A percentile compares a stretch with the other conserved stretches of the same genome.
These are phyloP conservation scores for Polytrichum commune DNA, from an alignment of 225 moss, liverwort and hornwort species.

Conservation along the genomic window DNA sequence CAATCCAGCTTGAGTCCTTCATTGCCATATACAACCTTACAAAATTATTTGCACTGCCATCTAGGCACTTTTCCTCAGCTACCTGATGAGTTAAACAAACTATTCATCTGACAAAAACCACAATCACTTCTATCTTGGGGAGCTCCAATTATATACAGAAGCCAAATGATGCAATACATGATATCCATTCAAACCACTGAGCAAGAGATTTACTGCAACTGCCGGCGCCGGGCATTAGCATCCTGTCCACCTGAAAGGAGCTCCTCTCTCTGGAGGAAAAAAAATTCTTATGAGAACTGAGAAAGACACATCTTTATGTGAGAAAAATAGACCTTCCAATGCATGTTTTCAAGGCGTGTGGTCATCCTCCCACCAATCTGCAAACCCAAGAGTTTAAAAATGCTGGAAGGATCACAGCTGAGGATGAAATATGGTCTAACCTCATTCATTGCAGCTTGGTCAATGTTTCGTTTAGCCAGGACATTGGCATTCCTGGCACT, in stretches of 20 bases:
- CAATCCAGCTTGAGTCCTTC: conserved; percentile 95
- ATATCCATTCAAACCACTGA: neutral
- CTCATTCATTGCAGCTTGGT: conserved; percentile 80
- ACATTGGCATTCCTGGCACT: conserved; percentile 82
- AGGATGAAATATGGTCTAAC: conserved; percentile 23
- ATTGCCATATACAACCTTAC: neutral
- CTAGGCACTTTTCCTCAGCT: no score
- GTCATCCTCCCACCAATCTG: neutral
- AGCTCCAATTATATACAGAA: no score
- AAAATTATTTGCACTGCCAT: no score
- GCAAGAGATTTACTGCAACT: conserved; percentile 64
- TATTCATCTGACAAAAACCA: no score
- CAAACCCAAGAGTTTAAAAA: neutral
- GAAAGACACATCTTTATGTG: no score
- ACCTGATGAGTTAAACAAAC: no score
- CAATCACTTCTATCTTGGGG: no score
- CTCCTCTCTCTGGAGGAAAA: conserved; percentile 69
- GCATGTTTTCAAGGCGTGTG: no score
- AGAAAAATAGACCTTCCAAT: no score
- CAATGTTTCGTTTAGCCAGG: conserved; percentile 79
- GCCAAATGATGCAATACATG: neutral
- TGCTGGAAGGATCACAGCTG: neutral
- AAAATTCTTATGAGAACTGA: no score
- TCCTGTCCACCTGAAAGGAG: conserved; percentile 90
- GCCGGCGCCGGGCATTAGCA: conserved; percentile 69